Conservation (phyloP, 2,329 filamentous ascomycete species). For the Microcyclosporella mali region DNA sequence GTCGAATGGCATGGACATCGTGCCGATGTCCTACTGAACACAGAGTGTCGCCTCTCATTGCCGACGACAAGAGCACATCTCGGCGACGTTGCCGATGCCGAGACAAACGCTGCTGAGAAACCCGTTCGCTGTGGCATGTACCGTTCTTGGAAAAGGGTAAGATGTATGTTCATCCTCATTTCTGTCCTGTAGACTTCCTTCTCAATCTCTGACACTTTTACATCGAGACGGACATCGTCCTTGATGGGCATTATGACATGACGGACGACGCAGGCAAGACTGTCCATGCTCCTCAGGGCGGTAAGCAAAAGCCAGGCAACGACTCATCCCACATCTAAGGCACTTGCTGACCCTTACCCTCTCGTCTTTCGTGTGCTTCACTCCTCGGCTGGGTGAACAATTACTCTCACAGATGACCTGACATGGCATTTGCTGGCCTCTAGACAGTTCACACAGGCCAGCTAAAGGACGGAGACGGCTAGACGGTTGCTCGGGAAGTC, state of each 20-base stretch:
- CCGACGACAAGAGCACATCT: conserved; percentile 63
- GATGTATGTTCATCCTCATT: neutral
- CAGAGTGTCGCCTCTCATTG: conserved; percentile 61
- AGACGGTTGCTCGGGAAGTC: neutral
- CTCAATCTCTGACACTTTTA: conserved; percentile 50
- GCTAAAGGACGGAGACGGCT: no score
- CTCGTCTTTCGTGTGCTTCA: no score
- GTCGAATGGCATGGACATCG: no score
- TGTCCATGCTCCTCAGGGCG: conserved; percentile 55
- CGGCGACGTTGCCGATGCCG: conserved; percentile 52
- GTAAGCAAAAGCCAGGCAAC: no score
- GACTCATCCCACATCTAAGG: no score
- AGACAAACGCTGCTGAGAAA: conserved; percentile 50
- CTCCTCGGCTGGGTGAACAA: no score
- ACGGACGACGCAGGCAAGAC: conserved; percentile 56
- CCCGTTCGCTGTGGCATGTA: conserved; percentile 61
- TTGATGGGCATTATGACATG: conserved; percentile 62
- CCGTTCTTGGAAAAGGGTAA: conserved; percentile 56
- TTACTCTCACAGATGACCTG: no score
- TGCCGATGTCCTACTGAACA: conserved; percentile 38
- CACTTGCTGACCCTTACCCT: no score
- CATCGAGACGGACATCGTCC: conserved; percentile 67
- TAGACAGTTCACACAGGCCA: no score
- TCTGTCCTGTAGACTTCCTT: neutral
- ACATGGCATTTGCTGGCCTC: no score